Base-by-base conservation (phyloP, 768 basidiomycete genomes). In the Mycena filopes region DNA sequence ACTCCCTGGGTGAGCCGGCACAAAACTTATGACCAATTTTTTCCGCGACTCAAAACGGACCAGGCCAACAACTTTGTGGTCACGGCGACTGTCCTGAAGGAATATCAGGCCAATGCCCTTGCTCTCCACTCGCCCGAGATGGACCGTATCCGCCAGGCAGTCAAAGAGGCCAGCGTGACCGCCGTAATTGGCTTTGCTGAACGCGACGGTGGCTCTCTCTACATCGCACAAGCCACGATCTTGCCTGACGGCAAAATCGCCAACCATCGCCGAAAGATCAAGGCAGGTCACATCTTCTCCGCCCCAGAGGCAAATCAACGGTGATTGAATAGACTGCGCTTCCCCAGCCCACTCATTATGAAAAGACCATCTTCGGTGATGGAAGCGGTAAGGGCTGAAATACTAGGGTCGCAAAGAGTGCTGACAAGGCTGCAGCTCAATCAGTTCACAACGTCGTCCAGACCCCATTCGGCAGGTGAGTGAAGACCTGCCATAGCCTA, bases 71-170 rank as follows among this genome's bases (percentile, higher is more conserved):
- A 74, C 48, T 75, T 75, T 47, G 70, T 74, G 6, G 65, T 70
- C 10, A 70, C 72, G 40, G 65, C 68, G 25, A 54, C 69, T 21
- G 72, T 76, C 15, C 58, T 76, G 20, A 74, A 75, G 42, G 58
- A 72, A 50, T 76, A 76, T 40, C 75, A 76, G 47, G 73, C 72
- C 38, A 75, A 75, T 50, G 67, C 75, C 2, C 63, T 76, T 16
- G 69, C 74, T 12, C 69, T 76, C 7, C 75, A 76, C 47, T 76
- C 75, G 4, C 70, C 73, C n/a, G 75, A 76, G 67, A 75, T 75
- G 74, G 71, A 73, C 29, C 72, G 73, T 23, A 76, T 76, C 25
- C 58, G 73, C 29, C 72, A 73, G 25, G 73, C 75, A 13, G 74
- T 75, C 38, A 75, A 72, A 58, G 73, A 74, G 47, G 71, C 72